Evolutionary conservation across 192 early-diverging fungal genomes (phyloP), one percentile per base, ranked within the genome.

Genomic region (Coemansia sp.): DNA sequence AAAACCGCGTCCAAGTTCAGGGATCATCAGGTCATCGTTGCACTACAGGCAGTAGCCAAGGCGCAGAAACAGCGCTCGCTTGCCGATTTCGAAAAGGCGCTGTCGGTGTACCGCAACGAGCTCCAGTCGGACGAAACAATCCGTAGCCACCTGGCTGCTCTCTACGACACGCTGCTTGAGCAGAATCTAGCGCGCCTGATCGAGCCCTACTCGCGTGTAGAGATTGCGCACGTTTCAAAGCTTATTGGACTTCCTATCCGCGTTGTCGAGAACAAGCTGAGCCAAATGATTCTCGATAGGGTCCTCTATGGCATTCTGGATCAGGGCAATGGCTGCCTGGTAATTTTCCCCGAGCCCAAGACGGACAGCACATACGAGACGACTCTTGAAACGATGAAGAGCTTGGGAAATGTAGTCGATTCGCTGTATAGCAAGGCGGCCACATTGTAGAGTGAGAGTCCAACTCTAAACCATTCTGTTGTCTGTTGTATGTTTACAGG

Each of bases 221-320:
- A 99, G 79, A 98, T 99, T 71, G 69, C 87, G 17, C 94, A 98
- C 70, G 89, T 99, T 63, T 95, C 97, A 14, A 82, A 91, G 45
- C 86, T 99, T 50, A 90, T 99, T 37, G 92, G 96, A 61, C 75
- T 98, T 29, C 94, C 96, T 4, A 90, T 91, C 58, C 69, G 84
- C n/a, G 93, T 95, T 59, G 97, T 99, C 9, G 97, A 99, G 65
- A 80, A 84, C 48, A 98, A 99, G 85, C 85, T 99, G 36, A 97
- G 95, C 57, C 94, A 98, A 70, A 98, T 99, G 97, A 99, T 99
- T 65, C 84, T 99, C 67, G 97, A 99, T 82, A 92, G 96, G 75
- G 91, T 91, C 1, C 91, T 99, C 70, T 75, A 86, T 62, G 97
- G 96, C 36, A 94, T 99, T 62, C 82, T 99, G 52, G 97, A 99